A percentile compares a stretch with the other conserved stretches of the same genome.
Conservation (phyloP, 257 asterid species). For the Solanum pinnatisectum region DNA sequence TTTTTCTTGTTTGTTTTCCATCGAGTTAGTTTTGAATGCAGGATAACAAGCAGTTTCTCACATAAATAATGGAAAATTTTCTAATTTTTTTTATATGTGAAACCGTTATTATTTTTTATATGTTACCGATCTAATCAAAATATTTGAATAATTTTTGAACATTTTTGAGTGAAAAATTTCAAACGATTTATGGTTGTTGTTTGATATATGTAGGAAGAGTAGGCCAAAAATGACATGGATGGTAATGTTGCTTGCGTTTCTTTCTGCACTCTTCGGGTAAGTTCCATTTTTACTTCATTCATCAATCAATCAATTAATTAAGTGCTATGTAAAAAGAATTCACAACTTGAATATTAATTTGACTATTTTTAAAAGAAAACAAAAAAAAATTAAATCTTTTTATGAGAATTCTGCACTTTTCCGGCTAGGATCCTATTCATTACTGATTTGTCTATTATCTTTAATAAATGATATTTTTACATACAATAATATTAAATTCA, state of each 20-base stretch:
- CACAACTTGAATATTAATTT: not conserved
- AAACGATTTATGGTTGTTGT: not conserved
- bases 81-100: too few relatives aligned
- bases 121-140: not conserved
- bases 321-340: not conserved
- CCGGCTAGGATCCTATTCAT: not conserved
- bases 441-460: not conserved
- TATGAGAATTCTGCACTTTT: not conserved
- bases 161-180: too few relatives aligned
- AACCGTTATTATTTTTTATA: too few relatives aligned
- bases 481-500: not conserved
- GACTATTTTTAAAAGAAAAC: not conserved
- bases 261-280: constrained; percentile 44
- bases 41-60: too few relatives aligned
- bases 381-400: not conserved
- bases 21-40: not conserved
- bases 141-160: too few relatives aligned
- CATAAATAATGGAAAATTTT: too few relatives aligned
- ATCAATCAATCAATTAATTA: not conserved
- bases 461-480: not conserved
- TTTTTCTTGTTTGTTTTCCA: too few relatives aligned
- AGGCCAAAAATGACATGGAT: constrained; percentile 45
- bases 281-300: not conserved
- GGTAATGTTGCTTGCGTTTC: constrained; percentile 31
- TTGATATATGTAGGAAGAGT: constrained; percentile 20